These are phyloP conservation scores for Suhomyces canberraensis DNA, from an alignment of 805 yeast species.

Conservation along the genomic window DNA sequence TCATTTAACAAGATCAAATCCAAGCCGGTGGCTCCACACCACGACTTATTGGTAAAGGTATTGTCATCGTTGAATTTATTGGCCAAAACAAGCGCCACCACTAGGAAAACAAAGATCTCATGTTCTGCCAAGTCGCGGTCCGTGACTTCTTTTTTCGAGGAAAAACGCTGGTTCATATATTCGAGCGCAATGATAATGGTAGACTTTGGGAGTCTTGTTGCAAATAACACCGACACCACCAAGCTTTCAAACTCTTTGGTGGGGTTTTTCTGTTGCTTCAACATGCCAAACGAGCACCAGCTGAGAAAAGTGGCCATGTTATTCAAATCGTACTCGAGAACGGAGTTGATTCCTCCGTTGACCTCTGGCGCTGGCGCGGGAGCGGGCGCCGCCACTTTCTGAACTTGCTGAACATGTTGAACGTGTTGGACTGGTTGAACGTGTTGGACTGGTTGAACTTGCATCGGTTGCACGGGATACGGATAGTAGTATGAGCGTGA, in stretches of 20 bases:
- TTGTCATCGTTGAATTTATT: conserved; percentile 96
- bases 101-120: conserved; percentile 52
- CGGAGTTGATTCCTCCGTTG: conserved; percentile 74
- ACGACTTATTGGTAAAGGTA: conserved; percentile 90
- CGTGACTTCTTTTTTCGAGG: conserved; percentile 20
- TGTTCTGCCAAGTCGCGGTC: conserved; percentile 20
- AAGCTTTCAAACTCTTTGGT: conserved; percentile 53
- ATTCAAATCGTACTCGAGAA: conserved; percentile 74
- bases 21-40: conserved; percentile 95
- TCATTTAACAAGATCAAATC: conserved; percentile 55
- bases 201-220: conserved; percentile 83
- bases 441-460: background rate
- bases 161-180: conserved; percentile 63
- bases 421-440: background rate
- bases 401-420: background rate
- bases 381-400: conserved; percentile 4
- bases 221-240: conserved; percentile 67
- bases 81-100: conserved; percentile 74
- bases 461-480: background rate
- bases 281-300: conserved; percentile 67
- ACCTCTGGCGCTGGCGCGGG: conserved; percentile 13
- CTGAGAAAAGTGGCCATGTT: conserved; percentile 78
- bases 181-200: conserved; percentile 79
- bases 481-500: conserved; percentile 13
- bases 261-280: conserved; percentile 49